Percentiles rank a stretch among this genome's conserved stretches.
These are phyloP conservation scores for Amanita rubescens DNA, from an alignment of 768 basidiomycete species.

Conservation along the genomic window DNA sequence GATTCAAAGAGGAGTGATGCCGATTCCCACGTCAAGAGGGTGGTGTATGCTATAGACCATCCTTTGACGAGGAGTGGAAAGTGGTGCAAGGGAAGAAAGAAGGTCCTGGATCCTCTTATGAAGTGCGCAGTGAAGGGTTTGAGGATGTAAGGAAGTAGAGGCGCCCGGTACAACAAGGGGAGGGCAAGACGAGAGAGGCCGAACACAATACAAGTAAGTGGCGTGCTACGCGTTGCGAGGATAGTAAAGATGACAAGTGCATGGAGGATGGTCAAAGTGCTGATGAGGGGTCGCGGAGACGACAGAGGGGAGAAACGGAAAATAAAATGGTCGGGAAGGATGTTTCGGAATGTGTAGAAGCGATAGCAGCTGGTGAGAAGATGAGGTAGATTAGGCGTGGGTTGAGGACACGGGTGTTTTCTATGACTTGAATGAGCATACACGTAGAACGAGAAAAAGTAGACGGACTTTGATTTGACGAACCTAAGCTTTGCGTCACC, in stretches of 20 bases:
- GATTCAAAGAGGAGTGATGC: slow-evolving; percentile 53
- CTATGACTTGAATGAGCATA: slow-evolving; percentile 28
- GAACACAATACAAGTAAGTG: slow-evolving; percentile 37
- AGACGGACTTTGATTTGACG: slow-evolving; percentile 53
- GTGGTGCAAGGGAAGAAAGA: slow-evolving; percentile 42
- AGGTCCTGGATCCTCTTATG: slow-evolving; percentile 45
- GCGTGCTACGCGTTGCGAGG: slow-evolving; percentile 31
- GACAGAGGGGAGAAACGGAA: slow-evolving; percentile 20
- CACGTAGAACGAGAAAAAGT: background rate
- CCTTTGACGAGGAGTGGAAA: slow-evolving; percentile 37
- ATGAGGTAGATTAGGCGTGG: slow-evolving; percentile 60
- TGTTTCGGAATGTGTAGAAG: slow-evolving; percentile 47
- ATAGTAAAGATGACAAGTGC: slow-evolving; percentile 32
- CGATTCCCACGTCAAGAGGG: slow-evolving; percentile 55
- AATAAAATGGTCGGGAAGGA: slow-evolving; percentile 56
- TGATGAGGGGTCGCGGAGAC: slow-evolving; percentile 9
- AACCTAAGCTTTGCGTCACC: slow-evolving; percentile 45
- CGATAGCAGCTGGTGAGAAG: slow-evolving; percentile 42
- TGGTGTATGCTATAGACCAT: slow-evolving; percentile 45
- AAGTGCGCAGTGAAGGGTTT: slow-evolving; percentile 62
- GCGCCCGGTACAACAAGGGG: slow-evolving; percentile 49
- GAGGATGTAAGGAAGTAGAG: slow-evolving; percentile 42
- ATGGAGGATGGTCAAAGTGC: slow-evolving; percentile 16
- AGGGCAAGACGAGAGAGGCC: slow-evolving; percentile 37
- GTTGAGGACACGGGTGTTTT: slow-evolving; percentile 71